Evolutionary conservation across 2,329 filamentous ascomycete species (phyloP), one percentile per base, ranked within the genome.

Genomic region (Delphinella strobiligena): DNA sequence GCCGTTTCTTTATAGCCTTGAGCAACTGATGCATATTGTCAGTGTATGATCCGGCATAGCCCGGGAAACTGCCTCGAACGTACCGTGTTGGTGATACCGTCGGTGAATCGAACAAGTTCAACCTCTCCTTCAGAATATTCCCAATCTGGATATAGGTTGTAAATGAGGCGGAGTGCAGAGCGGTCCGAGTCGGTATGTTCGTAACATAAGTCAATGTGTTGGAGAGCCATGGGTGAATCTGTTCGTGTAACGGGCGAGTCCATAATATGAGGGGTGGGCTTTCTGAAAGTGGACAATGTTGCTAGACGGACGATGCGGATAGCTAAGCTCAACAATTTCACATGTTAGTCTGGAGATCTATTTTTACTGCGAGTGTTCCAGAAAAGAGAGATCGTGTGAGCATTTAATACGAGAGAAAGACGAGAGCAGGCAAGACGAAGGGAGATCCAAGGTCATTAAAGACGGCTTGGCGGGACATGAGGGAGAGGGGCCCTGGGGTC

Each of bases 21-120:
- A 87, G 69, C 36, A 89, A 68, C 36, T 69, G 68, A 68, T 38
- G 36, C 8, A 8, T 5, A 16, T 2, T 34, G 40, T 41, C 36
- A 42, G 35, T 40, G n/a, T n/a, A n/a, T n/a, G n/a, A n/a, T n/a
- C n/a, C 22, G 22, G 22, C 7, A 27, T 27, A 27, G 22, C 7
- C 7, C 22, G 22, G 22, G 22, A 27, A 27, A 12, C 16, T 40
- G 37, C 22, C 31, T 41, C 19, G 29, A 24, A 68, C 71, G 50
- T 63, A 77, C 74, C 48, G 88, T 96, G 64, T 98, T 98, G 49
- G 91, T 98, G 64, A 96, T 98, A 56, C 91, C 91, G 55, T 98
- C 91, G 30, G 87, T 98, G 67, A 96, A 98, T 48, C 83, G 80
- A 49, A 86, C 72, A 56, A 96, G 85, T 54, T 91, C 79, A 52